Conservation (phyloP, 192 early-diverging fungal species). For the Helicostylum pulchrum region DNA sequence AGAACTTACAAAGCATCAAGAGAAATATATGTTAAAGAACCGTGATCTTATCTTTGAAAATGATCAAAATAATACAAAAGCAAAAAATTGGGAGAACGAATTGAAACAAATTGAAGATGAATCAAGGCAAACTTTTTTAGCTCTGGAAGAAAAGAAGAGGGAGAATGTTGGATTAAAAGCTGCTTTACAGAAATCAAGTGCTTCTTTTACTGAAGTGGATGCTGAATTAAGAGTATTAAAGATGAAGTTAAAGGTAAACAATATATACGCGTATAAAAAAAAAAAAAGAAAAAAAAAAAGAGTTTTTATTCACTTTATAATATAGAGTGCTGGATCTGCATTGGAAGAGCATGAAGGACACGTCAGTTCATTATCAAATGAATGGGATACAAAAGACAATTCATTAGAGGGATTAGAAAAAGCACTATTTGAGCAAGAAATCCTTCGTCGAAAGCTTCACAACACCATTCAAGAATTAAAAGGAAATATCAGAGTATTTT, state of each 20-base stretch:
- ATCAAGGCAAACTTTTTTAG: not conserved
- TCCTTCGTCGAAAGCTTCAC: slow-evolving; percentile 76
- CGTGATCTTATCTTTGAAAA: not conserved
- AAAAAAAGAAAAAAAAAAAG: no score
- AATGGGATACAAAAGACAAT: not conserved
- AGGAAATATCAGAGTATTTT: slow-evolving; percentile 97
- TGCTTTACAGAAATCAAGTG: not conserved
- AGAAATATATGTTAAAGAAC: not conserved
- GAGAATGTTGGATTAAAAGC: not conserved
- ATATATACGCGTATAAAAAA: not conserved
- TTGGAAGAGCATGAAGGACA: slow-evolving; percentile 7
- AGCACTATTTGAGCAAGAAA: slow-evolving; percentile 70
- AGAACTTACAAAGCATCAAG: not conserved
- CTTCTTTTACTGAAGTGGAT: not conserved
- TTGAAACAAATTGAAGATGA: not conserved
- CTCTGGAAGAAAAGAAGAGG: not conserved
- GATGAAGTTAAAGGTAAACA: slow-evolving; percentile 11
- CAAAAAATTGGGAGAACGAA: not conserved
- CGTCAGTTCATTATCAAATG: not conserved
- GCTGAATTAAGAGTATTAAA: not conserved
- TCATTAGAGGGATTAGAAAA: slow-evolving; percentile 10
- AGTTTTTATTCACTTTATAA: not conserved
- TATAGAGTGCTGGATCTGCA: not conserved
- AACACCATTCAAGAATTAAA: slow-evolving; percentile 93
- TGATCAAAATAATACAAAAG: not conserved